Evolutionary conservation across 2,329 filamentous ascomycete species (phyloP).

Genomic region (Fusarium fracticaudum): DNA sequence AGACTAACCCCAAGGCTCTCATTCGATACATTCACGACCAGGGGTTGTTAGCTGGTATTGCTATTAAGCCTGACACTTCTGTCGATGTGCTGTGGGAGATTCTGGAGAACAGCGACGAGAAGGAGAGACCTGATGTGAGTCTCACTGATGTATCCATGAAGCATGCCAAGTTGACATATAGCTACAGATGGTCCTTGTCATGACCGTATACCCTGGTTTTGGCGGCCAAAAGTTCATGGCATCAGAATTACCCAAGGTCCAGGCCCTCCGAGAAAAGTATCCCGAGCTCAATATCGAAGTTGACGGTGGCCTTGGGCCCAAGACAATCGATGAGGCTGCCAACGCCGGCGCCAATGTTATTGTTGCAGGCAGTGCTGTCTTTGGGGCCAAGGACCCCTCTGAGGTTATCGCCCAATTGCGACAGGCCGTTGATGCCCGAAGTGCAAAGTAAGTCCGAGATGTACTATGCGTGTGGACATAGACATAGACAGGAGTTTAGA

Average conservation of each 20-base stretch:
- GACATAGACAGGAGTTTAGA: neutral
- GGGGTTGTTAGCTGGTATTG: conserved; percentile 91
- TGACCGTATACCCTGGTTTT: conserved; percentile 98
- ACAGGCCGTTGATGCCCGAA: conserved; percentile 75
- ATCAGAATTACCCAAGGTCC: conserved; percentile 92
- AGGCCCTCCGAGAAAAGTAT: conserved; percentile 83
- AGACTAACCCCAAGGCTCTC: conserved; percentile 84
- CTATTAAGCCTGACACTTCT: conserved; percentile 90
- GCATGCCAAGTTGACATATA: conserved; percentile 15
- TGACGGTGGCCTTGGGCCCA: conserved; percentile 87
- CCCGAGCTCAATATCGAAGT: conserved; percentile 97
- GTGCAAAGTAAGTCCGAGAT: conserved; percentile 49
- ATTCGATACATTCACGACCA: conserved; percentile 90
- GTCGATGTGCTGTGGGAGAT: conserved; percentile 95
- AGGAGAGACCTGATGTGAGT: conserved; percentile 89
- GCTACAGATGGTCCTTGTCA: conserved; percentile 91
- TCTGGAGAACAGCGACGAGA: conserved; percentile 74
- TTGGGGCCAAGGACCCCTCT: conserved; percentile 87
- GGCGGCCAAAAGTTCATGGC: conserved; percentile 99
- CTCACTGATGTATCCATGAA: neutral
- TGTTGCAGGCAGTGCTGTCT: conserved; percentile 94
- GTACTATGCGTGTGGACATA: neutral
- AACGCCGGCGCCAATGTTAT: conserved; percentile 98
- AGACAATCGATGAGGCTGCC: conserved; percentile 92
- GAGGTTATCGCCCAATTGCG: conserved; percentile 87